A percentile compares a stretch with the other conserved stretches of the same genome.
Evolutionary conservation across 2,329 filamentous ascomycete genomes (phyloP).

Genomic region (Ophiosphaerella herpotricha): DNA sequence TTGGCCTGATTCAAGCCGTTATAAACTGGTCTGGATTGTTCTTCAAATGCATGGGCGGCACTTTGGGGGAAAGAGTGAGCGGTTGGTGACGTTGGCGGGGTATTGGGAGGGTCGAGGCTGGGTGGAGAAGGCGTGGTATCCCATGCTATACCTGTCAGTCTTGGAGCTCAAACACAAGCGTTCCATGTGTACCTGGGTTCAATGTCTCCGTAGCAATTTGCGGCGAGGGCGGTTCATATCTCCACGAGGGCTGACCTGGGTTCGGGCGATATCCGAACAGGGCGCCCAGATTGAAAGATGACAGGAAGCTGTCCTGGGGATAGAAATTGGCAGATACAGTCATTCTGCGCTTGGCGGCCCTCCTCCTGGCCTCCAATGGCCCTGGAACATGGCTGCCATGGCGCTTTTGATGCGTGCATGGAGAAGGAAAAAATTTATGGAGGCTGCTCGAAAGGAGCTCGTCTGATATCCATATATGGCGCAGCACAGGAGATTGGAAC

Average conservation of each 20-base stretch:
- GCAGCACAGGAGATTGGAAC: slow-evolving; percentile 46
- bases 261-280: slow-evolving; percentile 33
- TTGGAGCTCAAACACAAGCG: not conserved
- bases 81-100: not conserved
- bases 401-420: slow-evolving; percentile 53
- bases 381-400: slow-evolving; percentile 66
- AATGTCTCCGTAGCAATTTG: slow-evolving; percentile 13
- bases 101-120: not conserved
- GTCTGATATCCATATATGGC: slow-evolving; percentile 65
- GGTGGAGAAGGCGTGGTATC: not conserved
- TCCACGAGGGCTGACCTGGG: slow-evolving; percentile 29
- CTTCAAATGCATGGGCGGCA: not conserved
- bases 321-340: slow-evolving; percentile 51
- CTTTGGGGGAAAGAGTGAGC: slow-evolving; percentile 8
- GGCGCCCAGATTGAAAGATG: slow-evolving; percentile 33
- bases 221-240: slow-evolving; percentile 42
- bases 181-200: slow-evolving; percentile 20
- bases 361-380: slow-evolving; percentile 64
- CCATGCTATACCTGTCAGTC: not conserved
- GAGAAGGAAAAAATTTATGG: slow-evolving; percentile 55
- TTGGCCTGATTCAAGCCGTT: no score
- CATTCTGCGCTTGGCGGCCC: slow-evolving; percentile 61
- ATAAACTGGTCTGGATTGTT: not conserved
- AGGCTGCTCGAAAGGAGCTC: slow-evolving; percentile 58
- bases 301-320: slow-evolving; percentile 24